Evolutionary conservation across 73 alveolate genomes (phyloP), one percentile per base, ranked within the genome.

Genomic region (Paramecium tetraurelia): DNA sequence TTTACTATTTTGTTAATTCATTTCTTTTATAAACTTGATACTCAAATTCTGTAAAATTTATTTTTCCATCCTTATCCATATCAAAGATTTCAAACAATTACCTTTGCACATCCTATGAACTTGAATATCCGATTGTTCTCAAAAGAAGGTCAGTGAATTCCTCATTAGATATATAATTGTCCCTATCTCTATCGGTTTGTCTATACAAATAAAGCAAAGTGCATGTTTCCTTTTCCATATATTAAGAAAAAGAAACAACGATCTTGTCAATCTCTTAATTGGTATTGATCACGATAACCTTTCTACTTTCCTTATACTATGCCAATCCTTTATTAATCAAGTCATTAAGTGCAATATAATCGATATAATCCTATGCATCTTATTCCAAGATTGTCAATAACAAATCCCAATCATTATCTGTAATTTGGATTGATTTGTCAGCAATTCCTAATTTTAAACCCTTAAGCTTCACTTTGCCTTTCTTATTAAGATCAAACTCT

Each of bases 21-120:
- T 22, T 20, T 3, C 90, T 14, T 46, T 80, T 80, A 43, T 80
- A 80, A 5, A 80, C 90, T 20, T 80, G 14, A 80, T 80, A 80
- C 31, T 80, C 90, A 7, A 80, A 80, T 80, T 80, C 90, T n/a
- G 72, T 46, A 80, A 44, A 80, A 7, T 40, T 80, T 16, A 80
- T 80, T 46, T 80, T 43, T 22, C 90, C 90, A 80, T 80, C 72
- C 8, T 48, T 40, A 48, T 80, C 90, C 90, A 80, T 80, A 80
- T 80, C 90, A 80, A 80, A 80, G 4, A 80, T 80, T 10, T 80
- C 43, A 24, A 80, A 80, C 29, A 80, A 2, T 8, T 80, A 14
- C 6, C 27, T 21, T 35, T 80, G 21, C 4, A 80, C 33, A 31
- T 80, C 16, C 9, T 21, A 35, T 0, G 46, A 5, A 38, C 75